Conservation (phyloP, 805 yeast genomes). For the Torulaspora gathmanii region DNA sequence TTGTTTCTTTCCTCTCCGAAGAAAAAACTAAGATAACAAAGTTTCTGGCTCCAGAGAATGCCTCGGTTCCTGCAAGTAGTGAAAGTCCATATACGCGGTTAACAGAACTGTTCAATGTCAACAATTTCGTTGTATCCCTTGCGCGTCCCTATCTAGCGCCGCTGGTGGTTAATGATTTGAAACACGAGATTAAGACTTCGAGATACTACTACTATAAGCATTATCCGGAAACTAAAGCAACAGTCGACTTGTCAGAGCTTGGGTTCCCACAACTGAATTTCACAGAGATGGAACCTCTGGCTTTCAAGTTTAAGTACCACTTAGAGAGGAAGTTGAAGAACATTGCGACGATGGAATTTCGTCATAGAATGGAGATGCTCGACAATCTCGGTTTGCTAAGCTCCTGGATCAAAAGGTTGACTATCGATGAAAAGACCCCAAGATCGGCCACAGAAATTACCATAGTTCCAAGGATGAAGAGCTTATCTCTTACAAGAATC, state of each 20-base stretch:
- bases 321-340: slow-evolving; percentile 44
- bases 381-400: slow-evolving; percentile 74
- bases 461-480: slow-evolving; percentile 79
- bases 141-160: slow-evolving; percentile 96
- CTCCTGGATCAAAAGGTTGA: slow-evolving; percentile 62
- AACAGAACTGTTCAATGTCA: slow-evolving; percentile 90
- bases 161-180: slow-evolving; percentile 72
- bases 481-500: slow-evolving; percentile 67
- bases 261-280: slow-evolving; percentile 30
- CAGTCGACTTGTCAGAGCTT: slow-evolving; percentile 18
- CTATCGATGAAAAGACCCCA: slow-evolving; percentile 85
- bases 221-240: slow-evolving; percentile 36
- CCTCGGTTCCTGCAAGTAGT: slow-evolving; percentile 39
- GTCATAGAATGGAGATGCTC: slow-evolving; percentile 76
- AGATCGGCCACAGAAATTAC: slow-evolving; percentile 77
- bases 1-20: slow-evolving; percentile 51
- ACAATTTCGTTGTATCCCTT: slow-evolving; percentile 83
- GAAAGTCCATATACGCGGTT: slow-evolving; percentile 79
- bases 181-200: slow-evolving; percentile 52
- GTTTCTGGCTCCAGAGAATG: slow-evolving; percentile 46
- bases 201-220: slow-evolving; percentile 37
- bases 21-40: slow-evolving; percentile 25
- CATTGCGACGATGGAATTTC: slow-evolving; percentile 68
- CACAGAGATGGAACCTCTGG: slow-evolving; percentile 36
- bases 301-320: slow-evolving; percentile 35